Evolutionary conservation across 2,329 filamentous ascomycete genomes (phyloP), one percentile per base, ranked within the genome.

Genomic region (Verticillium nonalfalfae): DNA sequence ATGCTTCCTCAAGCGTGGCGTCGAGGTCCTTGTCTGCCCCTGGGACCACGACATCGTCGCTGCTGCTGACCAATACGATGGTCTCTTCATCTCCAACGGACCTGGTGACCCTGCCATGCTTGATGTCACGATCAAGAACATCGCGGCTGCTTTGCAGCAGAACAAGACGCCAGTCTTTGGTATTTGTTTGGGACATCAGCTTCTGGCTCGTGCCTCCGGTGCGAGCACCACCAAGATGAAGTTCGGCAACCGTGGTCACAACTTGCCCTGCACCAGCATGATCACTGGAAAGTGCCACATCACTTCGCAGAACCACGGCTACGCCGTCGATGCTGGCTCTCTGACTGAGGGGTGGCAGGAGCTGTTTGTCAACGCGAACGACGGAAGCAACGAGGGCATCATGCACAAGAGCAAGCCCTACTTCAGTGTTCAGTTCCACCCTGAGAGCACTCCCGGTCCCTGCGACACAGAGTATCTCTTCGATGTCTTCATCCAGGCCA

Each of bases 341-440:
- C 80, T 99, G 10, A 85, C 90, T 10, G 73, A 84, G 14, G 90
- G 88, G 64, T 99, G 95, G 95, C 86, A 89, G 68, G 95, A 98
- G 78, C 85, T 98, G 10, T 99, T 98, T 68, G 90, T 98, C 71
- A 99, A 99, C 72, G 94, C 95, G 76, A 99, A 99, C 75, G 95
- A 99, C 69, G 91, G 91, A 69, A 97, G 91, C 78, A 99, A 99
- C 76, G 95, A 99, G 80, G 95, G 95, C 78, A 97, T 99, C 72
- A 89, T 93, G 76, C 93, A 98, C 75, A 79, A 85, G 57, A 85
- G 81, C 74, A 90, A 88, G 71, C 95, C 95, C 59, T 96, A 94
- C 79, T 99, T 99, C 83, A 97, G 93, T 81, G 95, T 98, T n/a
- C 95, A 99, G 74, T 99, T 99, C 79, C 95, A 99, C 73, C 95